phyloP scores from a whole-genome alignment of 148 eudicot species.

The Drosera capensis region DNA sequence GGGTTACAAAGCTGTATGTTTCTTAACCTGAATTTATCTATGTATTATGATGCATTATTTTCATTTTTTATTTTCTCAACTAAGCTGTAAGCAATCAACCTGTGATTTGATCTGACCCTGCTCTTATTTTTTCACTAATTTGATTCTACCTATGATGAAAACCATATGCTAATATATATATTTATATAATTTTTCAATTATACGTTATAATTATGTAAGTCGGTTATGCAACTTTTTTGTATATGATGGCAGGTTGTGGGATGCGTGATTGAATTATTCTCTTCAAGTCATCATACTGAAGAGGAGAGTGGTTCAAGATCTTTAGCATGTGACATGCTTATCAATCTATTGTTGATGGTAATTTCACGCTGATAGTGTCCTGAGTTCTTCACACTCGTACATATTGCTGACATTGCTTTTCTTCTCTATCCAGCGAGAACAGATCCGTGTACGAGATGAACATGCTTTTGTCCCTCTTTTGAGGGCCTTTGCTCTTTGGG shows the following conservation, averaged over 20 bases:
- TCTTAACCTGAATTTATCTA: no score
- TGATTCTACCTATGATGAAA: no score
- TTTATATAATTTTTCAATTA: no score
- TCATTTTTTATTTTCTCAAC: no score
- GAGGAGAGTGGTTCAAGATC: conserved; percentile 34
- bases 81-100: no score
- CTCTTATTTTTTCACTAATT: no score
- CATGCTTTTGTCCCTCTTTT: conserved; percentile 38
- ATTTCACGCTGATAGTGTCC: not conserved
- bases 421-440: conserved; percentile 29
- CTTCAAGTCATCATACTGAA: conserved; percentile 19
- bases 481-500: conserved; percentile 46
- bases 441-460: conserved; percentile 37
- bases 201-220: no score
- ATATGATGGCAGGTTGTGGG: conserved; percentile 39
- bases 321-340: conserved; percentile 73
- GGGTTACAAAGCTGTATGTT: conserved; percentile 57
- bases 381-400: not conserved
- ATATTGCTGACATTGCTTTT: conserved; percentile 2
- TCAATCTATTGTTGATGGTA: conserved; percentile 84
- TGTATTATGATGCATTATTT: no score
- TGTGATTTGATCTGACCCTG: no score
- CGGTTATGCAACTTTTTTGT: no score
- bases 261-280: conserved; percentile 46
- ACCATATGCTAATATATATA: no score